Conservation (phyloP, 345 rosid species). For the Ceriops zippeliana region DNA sequence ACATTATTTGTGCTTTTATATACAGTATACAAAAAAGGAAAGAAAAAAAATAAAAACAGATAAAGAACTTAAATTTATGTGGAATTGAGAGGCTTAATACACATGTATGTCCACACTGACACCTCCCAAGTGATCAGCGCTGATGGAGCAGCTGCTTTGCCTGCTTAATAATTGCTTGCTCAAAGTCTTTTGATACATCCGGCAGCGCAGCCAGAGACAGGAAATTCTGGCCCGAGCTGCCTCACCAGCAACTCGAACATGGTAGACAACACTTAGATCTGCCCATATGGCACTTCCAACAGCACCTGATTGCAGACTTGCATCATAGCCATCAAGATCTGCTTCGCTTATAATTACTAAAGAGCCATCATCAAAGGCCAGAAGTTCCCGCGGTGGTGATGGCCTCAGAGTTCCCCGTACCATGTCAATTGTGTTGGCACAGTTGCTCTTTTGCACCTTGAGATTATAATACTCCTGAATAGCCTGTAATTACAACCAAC, state of each 20-base stretch:
- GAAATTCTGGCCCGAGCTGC: constrained; percentile 68
- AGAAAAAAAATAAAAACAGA: not conserved
- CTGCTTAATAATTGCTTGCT: constrained; percentile 32
- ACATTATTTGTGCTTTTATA: constrained; percentile 24
- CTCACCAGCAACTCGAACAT: constrained; percentile 61
- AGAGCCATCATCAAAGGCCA: constrained; percentile 76
- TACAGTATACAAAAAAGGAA: not conserved
- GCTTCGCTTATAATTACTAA: constrained; percentile 75
- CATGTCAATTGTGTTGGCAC: constrained; percentile 24
- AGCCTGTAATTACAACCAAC: constrained; percentile 43
- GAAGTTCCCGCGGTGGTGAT: constrained; percentile 31
- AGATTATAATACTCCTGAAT: constrained; percentile 70
- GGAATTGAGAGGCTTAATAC: constrained; percentile 40
- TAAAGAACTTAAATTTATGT: not conserved
- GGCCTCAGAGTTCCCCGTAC: constrained; percentile 24
- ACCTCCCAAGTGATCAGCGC: constrained; percentile 45
- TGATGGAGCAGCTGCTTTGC: constrained; percentile 36
- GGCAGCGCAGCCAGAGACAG: constrained; percentile 62
- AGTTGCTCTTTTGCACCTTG: constrained; percentile 33
- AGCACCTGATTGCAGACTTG: constrained; percentile 27
- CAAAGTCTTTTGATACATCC: constrained; percentile 48
- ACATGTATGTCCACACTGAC: constrained; percentile 80
- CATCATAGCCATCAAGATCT: constrained; percentile 76
- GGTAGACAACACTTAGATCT: constrained; percentile 60
- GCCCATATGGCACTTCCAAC: constrained; percentile 50